These are phyloP conservation scores for Mucor circinelloides DNA, from an alignment of 371 early-diverging fungal species.

Conservation along the genomic window DNA sequence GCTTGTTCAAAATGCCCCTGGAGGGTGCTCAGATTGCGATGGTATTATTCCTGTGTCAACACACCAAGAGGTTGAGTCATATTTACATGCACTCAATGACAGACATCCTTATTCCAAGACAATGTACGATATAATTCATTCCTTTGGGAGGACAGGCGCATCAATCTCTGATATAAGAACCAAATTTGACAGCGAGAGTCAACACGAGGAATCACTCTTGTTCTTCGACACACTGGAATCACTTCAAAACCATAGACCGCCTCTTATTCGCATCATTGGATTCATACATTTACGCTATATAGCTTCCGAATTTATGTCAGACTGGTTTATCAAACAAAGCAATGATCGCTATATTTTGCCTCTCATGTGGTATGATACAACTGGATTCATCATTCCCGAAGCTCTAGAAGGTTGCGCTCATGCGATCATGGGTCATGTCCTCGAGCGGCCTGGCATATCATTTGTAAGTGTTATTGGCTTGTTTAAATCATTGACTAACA, in stretches of 20 bases:
- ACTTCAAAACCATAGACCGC: neutral
- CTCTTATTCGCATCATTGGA: conserved; percentile 13
- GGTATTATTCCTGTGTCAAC: neutral
- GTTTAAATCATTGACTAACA: neutral
- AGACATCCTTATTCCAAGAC: neutral
- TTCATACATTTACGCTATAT: conserved; percentile 16
- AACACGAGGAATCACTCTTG: neutral
- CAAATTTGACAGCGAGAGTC: neutral
- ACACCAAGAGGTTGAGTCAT: neutral
- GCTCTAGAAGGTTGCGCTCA: conserved; percentile 17
- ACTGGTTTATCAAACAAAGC: conserved; percentile 3
- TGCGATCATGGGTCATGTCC: conserved; percentile 14
- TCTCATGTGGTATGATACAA: conserved; percentile 21
- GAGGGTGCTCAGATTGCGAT: neutral
- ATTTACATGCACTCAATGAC: neutral
- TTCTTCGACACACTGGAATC: neutral
- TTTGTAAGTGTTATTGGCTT: conserved; percentile 16
- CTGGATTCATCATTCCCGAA: conserved; percentile 7
- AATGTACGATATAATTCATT: neutral
- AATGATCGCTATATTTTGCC: neutral
- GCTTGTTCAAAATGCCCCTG: neutral
- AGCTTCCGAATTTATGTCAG: neutral
- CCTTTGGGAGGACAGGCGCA: neutral
- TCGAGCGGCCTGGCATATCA: conserved; percentile 17
- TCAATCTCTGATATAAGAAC: neutral